A percentile compares a stretch with the other conserved stretches of the same genome.
Evolutionary conservation across 345 rosid genomes (phyloP).

Genomic region (Moricandia moricandioides): DNA sequence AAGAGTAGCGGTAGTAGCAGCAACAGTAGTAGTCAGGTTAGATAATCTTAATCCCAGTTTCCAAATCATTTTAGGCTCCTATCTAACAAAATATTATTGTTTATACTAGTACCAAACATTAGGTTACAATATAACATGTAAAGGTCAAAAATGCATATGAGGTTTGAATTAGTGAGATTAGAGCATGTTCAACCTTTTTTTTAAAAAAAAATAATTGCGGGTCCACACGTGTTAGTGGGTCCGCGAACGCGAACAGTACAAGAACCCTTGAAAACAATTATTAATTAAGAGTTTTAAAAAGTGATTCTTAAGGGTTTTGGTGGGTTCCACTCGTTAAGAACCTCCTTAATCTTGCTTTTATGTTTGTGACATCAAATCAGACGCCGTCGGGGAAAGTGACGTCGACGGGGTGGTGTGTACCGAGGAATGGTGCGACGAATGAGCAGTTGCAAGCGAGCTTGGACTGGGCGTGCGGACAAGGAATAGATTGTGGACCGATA

Average conservation of each 20-base stretch:
- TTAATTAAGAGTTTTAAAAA: too few relatives aligned
- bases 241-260: too few relatives aligned
- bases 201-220: too few relatives aligned
- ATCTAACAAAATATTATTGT: not conserved
- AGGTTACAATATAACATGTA: not conserved
- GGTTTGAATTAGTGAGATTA: too few relatives aligned
- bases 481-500: constrained; percentile 67
- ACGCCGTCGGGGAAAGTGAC: constrained; percentile 50
- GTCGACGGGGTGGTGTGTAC: constrained; percentile 61
- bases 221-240: too few relatives aligned
- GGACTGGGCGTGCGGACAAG: constrained; percentile 84
- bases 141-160: not conserved
- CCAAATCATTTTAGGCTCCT: not conserved
- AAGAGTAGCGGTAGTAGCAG: constrained; percentile 47
- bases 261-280: too few relatives aligned
- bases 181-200: too few relatives aligned
- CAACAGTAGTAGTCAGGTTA: constrained; percentile 52
- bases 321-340: too few relatives aligned
- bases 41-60: not conserved
- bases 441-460: constrained; percentile 64
- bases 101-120: not conserved
- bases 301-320: too few relatives aligned
- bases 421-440: constrained; percentile 51
- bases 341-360: too few relatives aligned
- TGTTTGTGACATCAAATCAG: not conserved